These are phyloP conservation scores for Septoria petroselini DNA, from an alignment of 2,329 filamentous ascomycete species.

Conservation along the genomic window DNA sequence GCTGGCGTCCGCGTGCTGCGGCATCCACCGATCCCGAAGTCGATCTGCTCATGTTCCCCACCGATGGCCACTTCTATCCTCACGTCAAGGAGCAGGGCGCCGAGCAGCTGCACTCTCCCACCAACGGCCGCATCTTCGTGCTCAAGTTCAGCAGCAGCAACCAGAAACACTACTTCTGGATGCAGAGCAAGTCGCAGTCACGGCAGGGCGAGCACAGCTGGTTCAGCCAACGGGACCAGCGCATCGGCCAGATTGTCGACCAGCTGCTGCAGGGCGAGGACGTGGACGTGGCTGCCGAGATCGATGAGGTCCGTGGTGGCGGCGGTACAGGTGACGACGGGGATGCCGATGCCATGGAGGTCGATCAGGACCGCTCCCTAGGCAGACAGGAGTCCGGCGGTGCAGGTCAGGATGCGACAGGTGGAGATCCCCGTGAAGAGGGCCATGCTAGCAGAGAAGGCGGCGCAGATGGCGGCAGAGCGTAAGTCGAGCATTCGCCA, in stretches of 20 bases:
- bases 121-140: conserved; percentile 84
- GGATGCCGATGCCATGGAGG: conserved; percentile 54
- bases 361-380: conserved; percentile 68
- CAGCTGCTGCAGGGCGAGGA: conserved; percentile 82
- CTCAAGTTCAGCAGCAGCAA: conserved; percentile 93
- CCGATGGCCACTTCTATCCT: conserved; percentile 81
- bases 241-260: conserved; percentile 85
- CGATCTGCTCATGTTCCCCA: conserved; percentile 90
- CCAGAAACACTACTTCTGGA: conserved; percentile 89
- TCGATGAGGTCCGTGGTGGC: conserved; percentile 57
- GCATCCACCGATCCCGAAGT: conserved; percentile 71
- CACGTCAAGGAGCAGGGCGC: conserved; percentile 41
- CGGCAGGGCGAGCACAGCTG: conserved; percentile 66
- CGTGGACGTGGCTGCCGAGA: conserved; percentile 71
- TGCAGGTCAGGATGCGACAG: conserved; percentile 80
- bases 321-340: conserved; percentile 60
- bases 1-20: conserved; percentile 81
- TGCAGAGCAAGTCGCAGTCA: conserved; percentile 85
- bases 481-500: conserved; percentile 68
- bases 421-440: conserved; percentile 87
- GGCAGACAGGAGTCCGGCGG: conserved; percentile 68
- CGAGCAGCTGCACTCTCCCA: conserved; percentile 60
- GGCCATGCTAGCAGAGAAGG: conserved; percentile 85
- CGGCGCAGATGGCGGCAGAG: conserved; percentile 94
- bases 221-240: conserved; percentile 81